Base-by-base conservation (phyloP, 2,329 filamentous ascomycete genomes). In the Apiospora marii region DNA sequence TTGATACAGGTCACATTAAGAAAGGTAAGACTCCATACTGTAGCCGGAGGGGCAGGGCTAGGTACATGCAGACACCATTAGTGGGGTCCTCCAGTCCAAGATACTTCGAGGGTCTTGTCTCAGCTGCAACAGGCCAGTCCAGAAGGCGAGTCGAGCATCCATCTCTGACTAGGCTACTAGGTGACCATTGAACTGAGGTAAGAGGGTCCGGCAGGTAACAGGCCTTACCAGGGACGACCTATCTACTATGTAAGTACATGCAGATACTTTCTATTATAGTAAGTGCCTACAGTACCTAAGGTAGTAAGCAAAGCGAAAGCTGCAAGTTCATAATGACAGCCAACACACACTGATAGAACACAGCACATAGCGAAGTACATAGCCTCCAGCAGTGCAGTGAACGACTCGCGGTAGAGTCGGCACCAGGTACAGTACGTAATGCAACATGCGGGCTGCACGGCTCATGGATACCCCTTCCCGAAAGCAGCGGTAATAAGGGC, bases 401-500 rank as follows among this genome's bases (percentile, higher is more conserved):
- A 37, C 53, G 53, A 61, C 30, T 61, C 53, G 53, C 16, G 53
- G 58, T 19, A 41, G 58, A 64, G 58, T n/a, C 30, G 34, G 58
- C 58, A 64, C 41, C 58, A 64, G 58, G 58, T 64, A 64, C 58
- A 64, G 58, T 64, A 64, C 58, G 41, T n/a, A 64, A 41, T 64
- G 58, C 58, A 41, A 41, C 58, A 64, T 10, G 58, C 58, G 34
- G 58, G 34, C 58, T 64, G 58, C 58, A 64, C 58, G 30, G 58
- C 34, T 64, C 58, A 64, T 41, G 58, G 58, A 14, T 64, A 64
- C 58, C 58, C 58, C 58, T 64, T 64, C 58, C 58, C 58, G 58
- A 64, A 64, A 64, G 58, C 58, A 64, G 58, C 58, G 58, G 58
- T 64, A 64, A 64, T 64, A 64, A 64, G 58, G 58, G 58, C 58